These are phyloP conservation scores for Poa pratensis DNA, from an alignment of 176 grass and related monocot genomes.

Conservation along the genomic window DNA sequence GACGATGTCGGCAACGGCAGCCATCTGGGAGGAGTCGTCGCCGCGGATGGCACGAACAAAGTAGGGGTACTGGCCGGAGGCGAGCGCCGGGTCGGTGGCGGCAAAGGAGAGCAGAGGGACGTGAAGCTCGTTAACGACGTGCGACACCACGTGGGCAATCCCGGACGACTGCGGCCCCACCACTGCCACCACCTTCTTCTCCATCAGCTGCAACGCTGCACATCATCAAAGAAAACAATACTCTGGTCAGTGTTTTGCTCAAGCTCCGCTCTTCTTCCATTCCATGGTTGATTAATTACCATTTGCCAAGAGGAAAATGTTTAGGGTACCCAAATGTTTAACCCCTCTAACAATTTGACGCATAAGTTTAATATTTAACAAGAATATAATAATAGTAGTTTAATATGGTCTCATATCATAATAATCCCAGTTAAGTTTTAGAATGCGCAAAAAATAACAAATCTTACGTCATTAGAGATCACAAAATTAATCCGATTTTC, in stretches of 20 bases:
- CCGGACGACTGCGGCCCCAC: constrained; percentile 83
- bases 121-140: constrained; percentile 67
- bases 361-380: too few species aligned
- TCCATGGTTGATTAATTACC: neutral
- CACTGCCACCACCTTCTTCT: constrained; percentile 64
- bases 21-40: constrained; percentile 75
- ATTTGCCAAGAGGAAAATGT: too few species aligned
- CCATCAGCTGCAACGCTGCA: constrained; percentile 71
- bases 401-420: too few species aligned
- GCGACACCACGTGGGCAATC: constrained; percentile 74
- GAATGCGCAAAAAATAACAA: too few species aligned
- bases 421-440: too few species aligned
- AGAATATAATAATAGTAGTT: too few species aligned
- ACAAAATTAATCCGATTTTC: too few species aligned
- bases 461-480: too few species aligned
- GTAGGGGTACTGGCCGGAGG: constrained; percentile 71
- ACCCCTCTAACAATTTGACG: too few species aligned
- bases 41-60: constrained; percentile 62
- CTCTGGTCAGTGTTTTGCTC: neutral
- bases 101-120: constrained; percentile 81
- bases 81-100: constrained; percentile 83
- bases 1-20: constrained; percentile 62
- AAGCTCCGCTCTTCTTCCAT: neutral
- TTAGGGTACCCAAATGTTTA: neutral
- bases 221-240: neutral